Conservation (phyloP, 2,329 filamentous ascomycete species). For the Pseudogymnoascus sp. region DNA sequence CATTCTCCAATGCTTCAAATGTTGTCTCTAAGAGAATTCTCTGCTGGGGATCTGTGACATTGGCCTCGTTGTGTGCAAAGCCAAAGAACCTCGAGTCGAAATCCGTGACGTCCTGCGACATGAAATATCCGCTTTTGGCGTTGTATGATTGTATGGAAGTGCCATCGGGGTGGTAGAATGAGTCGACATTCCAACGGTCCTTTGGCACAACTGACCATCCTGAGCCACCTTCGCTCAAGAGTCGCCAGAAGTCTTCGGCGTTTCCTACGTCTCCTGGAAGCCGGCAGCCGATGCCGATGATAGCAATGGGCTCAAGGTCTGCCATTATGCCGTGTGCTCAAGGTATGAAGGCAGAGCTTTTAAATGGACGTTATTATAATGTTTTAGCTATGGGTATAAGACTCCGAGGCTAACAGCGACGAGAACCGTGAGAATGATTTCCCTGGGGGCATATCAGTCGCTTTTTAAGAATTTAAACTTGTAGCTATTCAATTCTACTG, state of each 20-base stretch:
- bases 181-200: constrained; percentile 18
- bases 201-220: constrained; percentile 22
- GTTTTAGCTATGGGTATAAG: not conserved
- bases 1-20: constrained; percentile 24
- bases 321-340: not conserved
- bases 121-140: constrained; percentile 15
- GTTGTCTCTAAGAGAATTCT: constrained; percentile 22
- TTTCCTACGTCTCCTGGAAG: constrained; percentile 28
- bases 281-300: constrained; percentile 30
- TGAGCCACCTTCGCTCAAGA: constrained; percentile 20
- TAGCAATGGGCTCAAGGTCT: constrained; percentile 25
- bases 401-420: not conserved
- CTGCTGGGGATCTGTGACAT: constrained; percentile 28
- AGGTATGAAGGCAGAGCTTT: not conserved
- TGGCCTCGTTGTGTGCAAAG: constrained; percentile 13
- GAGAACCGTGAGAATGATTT: not conserved
- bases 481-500: not conserved
- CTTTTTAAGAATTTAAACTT: not conserved
- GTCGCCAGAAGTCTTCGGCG: constrained; percentile 30
- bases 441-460: not conserved
- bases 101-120: constrained; percentile 13
- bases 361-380: not conserved
- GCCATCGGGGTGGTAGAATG: constrained; percentile 16
- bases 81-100: constrained; percentile 20
- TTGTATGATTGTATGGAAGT: not conserved